These are phyloP conservation scores for Leccinum disarticulatum DNA, from an alignment of 768 basidiomycete species.

Conservation along the genomic window DNA sequence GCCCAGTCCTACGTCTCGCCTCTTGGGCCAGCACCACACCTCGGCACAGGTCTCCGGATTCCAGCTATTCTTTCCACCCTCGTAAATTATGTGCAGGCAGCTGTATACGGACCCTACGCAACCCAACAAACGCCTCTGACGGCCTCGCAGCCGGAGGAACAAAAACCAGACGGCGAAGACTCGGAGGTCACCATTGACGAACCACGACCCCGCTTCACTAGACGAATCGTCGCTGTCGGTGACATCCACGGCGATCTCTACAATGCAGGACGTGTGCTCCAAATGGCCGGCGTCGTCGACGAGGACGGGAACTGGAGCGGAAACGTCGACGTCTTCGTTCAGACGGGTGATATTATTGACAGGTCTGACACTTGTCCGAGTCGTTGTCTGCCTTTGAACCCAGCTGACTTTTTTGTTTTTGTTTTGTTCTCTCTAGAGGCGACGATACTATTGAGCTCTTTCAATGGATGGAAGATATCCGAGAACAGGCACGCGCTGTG, in stretches of 20 bases:
- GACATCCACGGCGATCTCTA: constrained; percentile 88
- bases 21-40: constrained; percentile 33
- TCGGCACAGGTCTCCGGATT: constrained; percentile 23
- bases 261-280: constrained; percentile 77
- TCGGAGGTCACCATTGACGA: constrained; percentile 13
- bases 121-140: constrained; percentile 14
- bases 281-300: constrained; percentile 78
- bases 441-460: constrained; percentile 89
- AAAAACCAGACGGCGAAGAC: constrained; percentile 7
- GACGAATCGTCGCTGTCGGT: constrained; percentile 81
- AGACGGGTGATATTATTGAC: constrained; percentile 96
- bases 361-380: constrained; percentile 45
- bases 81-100: constrained; percentile 25
- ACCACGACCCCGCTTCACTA: constrained; percentile 33
- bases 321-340: constrained; percentile 81
- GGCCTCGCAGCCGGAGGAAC: constrained; percentile 3
- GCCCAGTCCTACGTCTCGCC: constrained; percentile 31
- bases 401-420: constrained; percentile 8
- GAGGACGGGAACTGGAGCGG: constrained; percentile 78
- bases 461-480: constrained; percentile 78
- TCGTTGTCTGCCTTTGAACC: background rate
- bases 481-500: constrained; percentile 63
- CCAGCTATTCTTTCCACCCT: constrained; percentile 27
- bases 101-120: constrained; percentile 22
- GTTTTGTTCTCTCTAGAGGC: constrained; percentile 48